Base-by-base conservation (phyloP, 169 alveolate genomes). In the Fabrea salina region DNA sequence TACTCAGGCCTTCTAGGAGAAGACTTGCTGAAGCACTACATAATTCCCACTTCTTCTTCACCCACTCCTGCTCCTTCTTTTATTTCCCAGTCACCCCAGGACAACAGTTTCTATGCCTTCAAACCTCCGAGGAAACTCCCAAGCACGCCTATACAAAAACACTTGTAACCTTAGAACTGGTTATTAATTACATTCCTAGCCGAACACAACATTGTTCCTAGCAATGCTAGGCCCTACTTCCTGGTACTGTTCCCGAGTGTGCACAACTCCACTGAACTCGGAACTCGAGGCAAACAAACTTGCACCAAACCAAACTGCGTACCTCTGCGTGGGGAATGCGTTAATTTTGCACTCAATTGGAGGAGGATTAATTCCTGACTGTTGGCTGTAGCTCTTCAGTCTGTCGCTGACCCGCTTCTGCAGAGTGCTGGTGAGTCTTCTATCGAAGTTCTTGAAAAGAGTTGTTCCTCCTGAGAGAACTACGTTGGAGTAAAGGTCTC, bases 301-400 rank as follows among this genome's bases (percentile, higher is more conserved):
- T 5, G 99, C 99, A 35, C 99, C 99, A 56, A 97, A 93, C 99
- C 99, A 98, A 66, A 97, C 99, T 32, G 99, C 96, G 90, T 96
- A 97, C 88, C 97, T 97, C 79, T 99, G 95, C 75, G 97, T 99
- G 27, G 99, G 99, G 6, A 99, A 99, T 8, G 99, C 98, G 51
- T 95, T 97, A 67, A 98, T 99, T 49, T 77, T 32, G 78, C 80
- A 83, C 41, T 82, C 75, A 75, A 82, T 79, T 76, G 95, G 84
- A 67, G 84, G 72, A 82, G 90, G 80, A 81, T 86, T 91, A 75
- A 86, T 83, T 44, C 75, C 75, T 37, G 57, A 37, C 33, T 19
- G 35, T 40, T 33, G 43, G 16, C 33, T 25, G 39, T 64, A 64
- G 22, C 54, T 64, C 32, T 33, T 35, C n/a, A 64, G 50, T 97